These are phyloP conservation scores for Lasiodiplodia theobromae DNA, from an alignment of 2,329 filamentous ascomycete genomes.

Conservation along the genomic window DNA sequence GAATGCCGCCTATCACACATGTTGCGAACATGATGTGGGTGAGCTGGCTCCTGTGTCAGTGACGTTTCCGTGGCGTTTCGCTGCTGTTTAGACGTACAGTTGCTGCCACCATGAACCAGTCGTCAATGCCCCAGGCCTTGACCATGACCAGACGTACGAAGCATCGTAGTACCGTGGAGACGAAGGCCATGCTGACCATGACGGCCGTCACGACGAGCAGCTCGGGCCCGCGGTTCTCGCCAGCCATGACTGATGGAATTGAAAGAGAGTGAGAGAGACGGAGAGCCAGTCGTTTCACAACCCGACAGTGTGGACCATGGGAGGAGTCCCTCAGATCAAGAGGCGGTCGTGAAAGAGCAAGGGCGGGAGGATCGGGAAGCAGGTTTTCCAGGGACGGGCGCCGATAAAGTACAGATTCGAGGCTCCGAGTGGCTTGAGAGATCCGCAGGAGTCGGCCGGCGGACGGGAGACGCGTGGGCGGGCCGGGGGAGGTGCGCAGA, in stretches of 20 bases:
- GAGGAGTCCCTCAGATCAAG: slow-evolving; percentile 11
- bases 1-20: slow-evolving; percentile 24
- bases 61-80: slow-evolving; percentile 30
- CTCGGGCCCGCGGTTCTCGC: slow-evolving; percentile 17
- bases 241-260: slow-evolving; percentile 1
- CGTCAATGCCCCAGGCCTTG: slow-evolving; percentile 46
- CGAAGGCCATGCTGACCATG: slow-evolving; percentile 6
- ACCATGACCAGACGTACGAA: slow-evolving; percentile 44
- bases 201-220: background rate
- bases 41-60: slow-evolving; percentile 33
- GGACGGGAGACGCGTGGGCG: slow-evolving; percentile 1
- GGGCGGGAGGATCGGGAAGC: background rate
- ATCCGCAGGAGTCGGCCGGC: slow-evolving; percentile 6
- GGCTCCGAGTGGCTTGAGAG: background rate
- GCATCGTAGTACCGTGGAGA: slow-evolving; percentile 35
- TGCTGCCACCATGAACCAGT: slow-evolving; percentile 43
- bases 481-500: slow-evolving; percentile 1
- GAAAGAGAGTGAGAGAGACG: background rate
- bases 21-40: slow-evolving; percentile 28
- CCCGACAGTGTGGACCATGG: slow-evolving; percentile 7
- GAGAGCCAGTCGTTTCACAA: background rate
- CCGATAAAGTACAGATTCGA: slow-evolving; percentile 18
- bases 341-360: background rate
- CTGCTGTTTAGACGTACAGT: background rate
- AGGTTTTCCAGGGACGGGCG: background rate